These are phyloP conservation scores for Mycena olivaceomarginata DNA, from an alignment of 768 basidiomycete genomes.

Conservation along the genomic window DNA sequence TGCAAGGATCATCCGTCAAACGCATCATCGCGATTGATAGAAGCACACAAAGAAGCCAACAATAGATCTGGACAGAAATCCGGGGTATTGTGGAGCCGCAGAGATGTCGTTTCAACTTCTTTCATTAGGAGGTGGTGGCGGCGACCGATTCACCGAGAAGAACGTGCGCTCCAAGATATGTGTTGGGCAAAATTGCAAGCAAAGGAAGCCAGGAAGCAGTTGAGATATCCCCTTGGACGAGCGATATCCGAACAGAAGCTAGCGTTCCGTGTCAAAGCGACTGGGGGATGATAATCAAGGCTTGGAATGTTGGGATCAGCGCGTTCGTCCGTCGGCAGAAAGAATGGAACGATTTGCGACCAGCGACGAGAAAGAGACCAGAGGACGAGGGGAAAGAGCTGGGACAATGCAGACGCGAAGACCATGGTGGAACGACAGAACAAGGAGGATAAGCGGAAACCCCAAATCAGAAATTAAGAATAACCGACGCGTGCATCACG, in stretches of 20 bases:
- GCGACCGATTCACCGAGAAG: too few relatives aligned
- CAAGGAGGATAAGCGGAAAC: neutral
- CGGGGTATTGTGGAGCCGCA: too few relatives aligned
- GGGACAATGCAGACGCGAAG: neutral
- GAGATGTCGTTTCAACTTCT: too few relatives aligned
- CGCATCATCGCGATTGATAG: too few relatives aligned
- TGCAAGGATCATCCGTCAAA: too few relatives aligned
- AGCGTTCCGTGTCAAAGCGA: conserved; percentile 31
- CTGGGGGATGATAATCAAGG: neutral
- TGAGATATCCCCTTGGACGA: neutral
- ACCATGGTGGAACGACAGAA: neutral
- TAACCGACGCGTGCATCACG: conserved; percentile 24
- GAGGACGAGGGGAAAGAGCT: neutral
- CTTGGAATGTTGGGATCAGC: conserved; percentile 21
- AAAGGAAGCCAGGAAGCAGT: too few relatives aligned
- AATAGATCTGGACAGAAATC: too few relatives aligned
- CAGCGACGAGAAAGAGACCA: neutral
- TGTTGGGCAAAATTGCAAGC: too few relatives aligned
- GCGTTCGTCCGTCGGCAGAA: neutral
- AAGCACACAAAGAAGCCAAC: too few relatives aligned
- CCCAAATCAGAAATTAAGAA: conserved; percentile 13
- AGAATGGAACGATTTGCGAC: conserved; percentile 13
- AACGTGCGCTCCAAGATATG: too few relatives aligned
- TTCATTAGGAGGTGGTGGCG: too few relatives aligned
- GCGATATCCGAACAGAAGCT: conserved; percentile 6